Evolutionary conservation across 306 rosid genomes (phyloP).

Genomic region (Citrullus amarus): DNA sequence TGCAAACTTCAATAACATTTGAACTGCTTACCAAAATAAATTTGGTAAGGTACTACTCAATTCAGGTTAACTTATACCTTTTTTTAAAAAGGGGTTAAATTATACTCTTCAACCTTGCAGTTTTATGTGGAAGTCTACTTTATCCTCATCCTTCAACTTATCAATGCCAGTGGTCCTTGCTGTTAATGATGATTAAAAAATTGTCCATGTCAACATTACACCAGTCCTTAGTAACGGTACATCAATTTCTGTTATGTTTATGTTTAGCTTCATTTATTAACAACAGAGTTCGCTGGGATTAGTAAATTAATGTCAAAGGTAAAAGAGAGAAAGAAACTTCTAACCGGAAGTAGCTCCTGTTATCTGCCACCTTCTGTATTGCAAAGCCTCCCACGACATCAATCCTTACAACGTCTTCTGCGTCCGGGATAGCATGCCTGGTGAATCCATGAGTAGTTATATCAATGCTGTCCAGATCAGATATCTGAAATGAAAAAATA

Average conservation of each 20-base stretch:
- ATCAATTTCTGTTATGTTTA: neutral
- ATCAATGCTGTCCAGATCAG: slow-evolving; percentile 32
- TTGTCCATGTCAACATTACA: neutral
- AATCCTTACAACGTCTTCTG: slow-evolving; percentile 56
- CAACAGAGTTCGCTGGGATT: neutral
- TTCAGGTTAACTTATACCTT: neutral
- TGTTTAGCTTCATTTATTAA: neutral
- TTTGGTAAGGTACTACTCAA: neutral
- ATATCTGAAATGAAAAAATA: slow-evolving; percentile 33
- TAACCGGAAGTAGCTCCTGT: slow-evolving; percentile 91
- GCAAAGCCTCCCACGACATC: slow-evolving; percentile 90
- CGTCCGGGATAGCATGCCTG: slow-evolving; percentile 47
- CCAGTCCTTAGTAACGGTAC: neutral
- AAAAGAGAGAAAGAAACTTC: slow-evolving; percentile 5
- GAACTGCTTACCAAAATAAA: neutral
- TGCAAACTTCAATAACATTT: neutral
- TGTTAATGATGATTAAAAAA: neutral
- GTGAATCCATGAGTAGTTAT: slow-evolving; percentile 31
- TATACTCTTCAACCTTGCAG: neutral
- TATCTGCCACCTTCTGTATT: slow-evolving; percentile 74
- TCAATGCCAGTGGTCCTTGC: neutral
- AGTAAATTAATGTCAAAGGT: neutral
- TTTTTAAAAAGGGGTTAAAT: neutral
- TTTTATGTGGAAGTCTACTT: neutral
- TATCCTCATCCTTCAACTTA: neutral